Percentiles rank a stretch among this genome's conserved stretches.
Conservation (phyloP, 768 basidiomycete genomes). For the Glaciozyma antarctica region DNA sequence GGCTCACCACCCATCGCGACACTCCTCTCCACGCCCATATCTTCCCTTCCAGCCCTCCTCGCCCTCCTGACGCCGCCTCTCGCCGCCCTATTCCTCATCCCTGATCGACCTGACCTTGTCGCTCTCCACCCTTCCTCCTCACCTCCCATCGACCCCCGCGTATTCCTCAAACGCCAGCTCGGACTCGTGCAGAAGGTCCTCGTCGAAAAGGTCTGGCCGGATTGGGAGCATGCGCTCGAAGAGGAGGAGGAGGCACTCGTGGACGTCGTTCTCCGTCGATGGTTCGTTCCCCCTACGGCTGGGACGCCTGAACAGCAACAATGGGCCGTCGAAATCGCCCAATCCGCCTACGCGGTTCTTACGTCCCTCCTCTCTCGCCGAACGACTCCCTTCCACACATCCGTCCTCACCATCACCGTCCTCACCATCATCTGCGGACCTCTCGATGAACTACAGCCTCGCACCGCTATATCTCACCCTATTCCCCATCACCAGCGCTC, state of each 20-base stretch:
- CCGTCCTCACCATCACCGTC: slow-evolving; percentile 17
- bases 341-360: slow-evolving; percentile 22
- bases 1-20: slow-evolving; percentile 1
- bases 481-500: background rate
- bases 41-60: slow-evolving; percentile 15
- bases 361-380: slow-evolving; percentile 12
- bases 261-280: slow-evolving; percentile 10
- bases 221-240: slow-evolving; percentile 19
- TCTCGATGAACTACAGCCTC: slow-evolving; percentile 2
- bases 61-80: background rate
- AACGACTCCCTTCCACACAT: background rate
- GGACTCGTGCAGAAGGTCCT: slow-evolving; percentile 25
- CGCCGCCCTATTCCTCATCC: slow-evolving; percentile 8
- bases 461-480: slow-evolving; percentile 6
- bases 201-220: slow-evolving; percentile 25
- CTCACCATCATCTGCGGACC: background rate
- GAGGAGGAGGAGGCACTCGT: slow-evolving; percentile 3
- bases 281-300: slow-evolving; percentile 9
- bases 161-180: slow-evolving; percentile 22
- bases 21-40: slow-evolving; percentile 8
- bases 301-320: background rate
- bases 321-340: background rate
- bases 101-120: slow-evolving; percentile 5
- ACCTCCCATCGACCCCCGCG: background rate
- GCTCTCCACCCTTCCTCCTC: background rate